Base-by-base conservation (phyloP, 306 rosid species). In the Hippophae gyantsensis region DNA sequence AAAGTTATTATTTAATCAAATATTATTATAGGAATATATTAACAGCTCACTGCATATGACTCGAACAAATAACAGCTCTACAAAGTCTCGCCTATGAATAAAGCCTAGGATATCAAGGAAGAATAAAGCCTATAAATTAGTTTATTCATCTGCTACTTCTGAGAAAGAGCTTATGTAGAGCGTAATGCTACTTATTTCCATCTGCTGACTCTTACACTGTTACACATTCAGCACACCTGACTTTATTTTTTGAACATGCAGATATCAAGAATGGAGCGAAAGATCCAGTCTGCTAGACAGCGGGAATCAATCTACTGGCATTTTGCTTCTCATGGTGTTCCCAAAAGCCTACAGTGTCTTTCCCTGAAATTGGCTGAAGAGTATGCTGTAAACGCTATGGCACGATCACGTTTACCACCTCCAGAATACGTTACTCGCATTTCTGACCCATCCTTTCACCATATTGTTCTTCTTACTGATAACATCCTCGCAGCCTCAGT, bases 401-500 rank as follows among this genome's bases (percentile, higher is more conserved):
- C 97, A 54, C 77, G 97, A 65, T 76, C 95, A 71, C 85, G 82
- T 60, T 69, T 90, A 69, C 97, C 97, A 13, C 69, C 92, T 42
- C 90, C 97, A 26, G 95, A 90, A 79, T 73, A 69, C 8, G 76
- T 78, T 48, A 82, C 88, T 54, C 86, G 83, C 70, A 94, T 90
- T 62, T 55, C 72, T 40, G 94, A 90, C 57, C 85, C 97, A 42
- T 63, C 81, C 8, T 79, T 78, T 52, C 87, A 69, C 62, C 97
- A 89, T 65, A 52, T 89, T 6, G 88, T 75, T 71, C 95, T 89
- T 58, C 84, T 86, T 12, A 84, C 97, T 43, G 95, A 86, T 70
- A 90, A 90, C 42, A 75, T 90, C 66, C 87, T 90, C 14, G 97
- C 97, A 11, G 97, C 97, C 61, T 86, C 97, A 62, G 90, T 82